Base-by-base conservation (phyloP, 805 yeast species). In the Naumovozyma castellii region DNA sequence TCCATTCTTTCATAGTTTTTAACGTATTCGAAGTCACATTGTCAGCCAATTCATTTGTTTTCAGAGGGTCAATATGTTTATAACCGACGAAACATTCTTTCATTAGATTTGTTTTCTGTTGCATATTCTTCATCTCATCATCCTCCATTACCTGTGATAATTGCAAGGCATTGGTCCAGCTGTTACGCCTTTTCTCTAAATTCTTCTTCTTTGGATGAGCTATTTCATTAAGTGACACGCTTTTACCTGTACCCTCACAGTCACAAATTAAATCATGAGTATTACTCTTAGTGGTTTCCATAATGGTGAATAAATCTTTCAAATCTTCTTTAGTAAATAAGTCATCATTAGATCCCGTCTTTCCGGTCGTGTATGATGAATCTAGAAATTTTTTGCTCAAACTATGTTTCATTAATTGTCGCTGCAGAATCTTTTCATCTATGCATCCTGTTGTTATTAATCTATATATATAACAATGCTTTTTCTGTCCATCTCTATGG, bases 371-470 rank as follows among this genome's bases (percentile, higher is more conserved):
- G 4, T 31, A 39, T 5, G 46, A 30, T 42, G 45, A 54, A 34
- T 68, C 80, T 47, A 75, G 69, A 49, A 90, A 81, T 47, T 76
- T 77, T 45, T 80, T 80, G 36, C 95, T 83, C 37, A 90, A 62
- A 39, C 80, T 87, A 40, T 67, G 75, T 58, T 92, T 92, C 69
- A 85, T 79, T 39, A 88, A 64, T 59, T 92, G 98, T 15, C 98
- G 67, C 57, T 92, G 97, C 44, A 83, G 79, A 3, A 92, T 88
- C 62, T 88, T 90, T 57, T 92, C 98, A 57, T 92, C 98, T 28
- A 87, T 82, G 40, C 88, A 78, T 0, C 97, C 98, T 0, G 94
- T 78, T 0, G 95, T 82, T 33, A 92, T 62, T 15, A 92, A 60
- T 48, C 98, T 69, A 55, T 92, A 92, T 22, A 90, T 78, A 54